Conservation (phyloP, 176 grass and related monocot genomes). For the Eragrostis curvula region DNA sequence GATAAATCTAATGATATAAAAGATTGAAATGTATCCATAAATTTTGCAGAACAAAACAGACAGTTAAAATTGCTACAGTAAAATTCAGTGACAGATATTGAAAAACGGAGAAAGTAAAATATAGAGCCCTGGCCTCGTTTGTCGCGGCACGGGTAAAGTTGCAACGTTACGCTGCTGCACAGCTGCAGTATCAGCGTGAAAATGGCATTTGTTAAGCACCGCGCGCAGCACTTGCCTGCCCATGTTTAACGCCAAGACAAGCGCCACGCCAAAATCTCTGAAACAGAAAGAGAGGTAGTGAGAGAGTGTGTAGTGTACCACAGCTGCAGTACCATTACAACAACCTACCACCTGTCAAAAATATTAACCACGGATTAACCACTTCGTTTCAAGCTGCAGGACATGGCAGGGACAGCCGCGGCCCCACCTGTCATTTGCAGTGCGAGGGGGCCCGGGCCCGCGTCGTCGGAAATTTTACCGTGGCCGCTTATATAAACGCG, state of each 20-base stretch:
- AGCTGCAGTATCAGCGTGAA: neutral
- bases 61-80: too few species aligned
- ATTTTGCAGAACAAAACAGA: too few species aligned
- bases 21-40: too few species aligned
- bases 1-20: too few species aligned
- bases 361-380: slow-evolving; percentile 46
- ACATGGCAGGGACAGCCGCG: fast-evolving
- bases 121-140: neutral
- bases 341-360: slow-evolving; percentile 40
- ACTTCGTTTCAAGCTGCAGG: fast-evolving
- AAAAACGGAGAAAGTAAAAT: too few species aligned
- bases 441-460: fast-evolving
- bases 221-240: neutral
- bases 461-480: slow-evolving; percentile 30
- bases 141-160: slow-evolving; percentile 33
- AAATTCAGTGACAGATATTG: too few species aligned
- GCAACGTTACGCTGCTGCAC: neutral
- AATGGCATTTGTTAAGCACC: slow-evolving; percentile 6
- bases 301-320: neutral
- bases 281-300: neutral
- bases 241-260: neutral
- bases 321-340: neutral
- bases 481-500: slow-evolving; percentile 39
- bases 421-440: fast-evolving
- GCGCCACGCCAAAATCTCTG: slow-evolving; percentile 5